Evolutionary conservation across 495 filamentous ascomycete genomes (phyloP), one percentile per base, ranked within the genome.

Genomic region (Recurvomyces mirabilis): DNA sequence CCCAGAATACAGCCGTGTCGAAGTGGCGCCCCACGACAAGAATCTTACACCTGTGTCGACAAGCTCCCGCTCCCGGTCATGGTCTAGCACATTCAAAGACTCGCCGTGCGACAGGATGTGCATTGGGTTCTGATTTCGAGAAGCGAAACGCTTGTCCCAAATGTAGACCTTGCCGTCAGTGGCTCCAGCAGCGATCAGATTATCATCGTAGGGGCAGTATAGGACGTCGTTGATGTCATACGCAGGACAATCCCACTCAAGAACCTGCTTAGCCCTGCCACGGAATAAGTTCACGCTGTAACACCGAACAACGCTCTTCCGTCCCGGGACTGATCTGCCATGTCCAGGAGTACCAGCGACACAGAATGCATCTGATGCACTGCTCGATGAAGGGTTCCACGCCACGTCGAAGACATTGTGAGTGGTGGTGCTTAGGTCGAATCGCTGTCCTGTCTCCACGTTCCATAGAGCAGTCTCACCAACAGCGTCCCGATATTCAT

Each of bases 161-260:
- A 95, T 71, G 53, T 93, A 88, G 0, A 80, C 82, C 5, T 68
- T 75, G 1, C 87, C 82, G 56, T 89, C 76, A 0, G 91, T 98
- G 54, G 86, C 91, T 10, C 83, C 82, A 3, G 84, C 84, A 1
- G 86, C 82, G 22, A 94, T 56, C 48, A 87, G 81, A 20, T 71
- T 67, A 31, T 71, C 38, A 38, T 67, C 56, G 38, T 62, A 49
- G 0, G 63, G 66, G 46, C 61, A 65, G 41, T 66, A 70, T 4
- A 78, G 76, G 4, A 95, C 68, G 52, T 87, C 84, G 52, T 95
- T 95, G 54, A 96, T 86, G 58, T 98, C 91, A 0, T 73, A 51
- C 0, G 91, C 89, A 14, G 73, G 66, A 54, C 85, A 94, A 46
- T 93, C 80, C 1, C 79, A 63, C 55, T 54, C 68, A 43, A 47